A percentile compares a stretch with the other conserved stretches of the same genome.
Evolutionary conservation across 495 filamentous ascomycete species (phyloP).

Genomic region (Penicillium cataractarum): DNA sequence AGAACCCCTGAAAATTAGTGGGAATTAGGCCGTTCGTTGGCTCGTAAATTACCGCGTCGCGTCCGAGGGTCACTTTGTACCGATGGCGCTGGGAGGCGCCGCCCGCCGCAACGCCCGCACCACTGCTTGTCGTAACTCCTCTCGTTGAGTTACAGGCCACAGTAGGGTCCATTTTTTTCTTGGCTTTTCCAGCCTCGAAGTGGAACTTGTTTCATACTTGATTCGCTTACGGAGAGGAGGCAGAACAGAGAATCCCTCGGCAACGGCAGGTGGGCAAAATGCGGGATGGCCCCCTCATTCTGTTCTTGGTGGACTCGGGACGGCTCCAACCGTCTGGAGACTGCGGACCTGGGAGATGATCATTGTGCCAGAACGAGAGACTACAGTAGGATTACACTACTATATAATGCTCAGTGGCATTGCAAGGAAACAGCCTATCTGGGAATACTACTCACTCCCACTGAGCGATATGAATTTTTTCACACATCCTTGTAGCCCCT

Average conservation of each 20-base stretch:
- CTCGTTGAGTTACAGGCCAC: not conserved
- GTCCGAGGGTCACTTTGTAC: not conserved
- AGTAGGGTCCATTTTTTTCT: not conserved
- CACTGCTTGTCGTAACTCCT: conserved; percentile 6
- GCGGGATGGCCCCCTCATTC: conserved; percentile 1
- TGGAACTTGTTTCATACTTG: not conserved
- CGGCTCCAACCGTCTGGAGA: not conserved
- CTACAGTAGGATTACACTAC: not conserved
- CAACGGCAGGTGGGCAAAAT: not conserved
- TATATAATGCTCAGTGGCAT: not conserved
- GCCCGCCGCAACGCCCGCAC: conserved; percentile 6
- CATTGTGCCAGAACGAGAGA: not conserved
- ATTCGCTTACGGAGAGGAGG: not conserved
- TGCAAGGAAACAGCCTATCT: not conserved
- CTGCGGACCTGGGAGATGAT: not conserved
- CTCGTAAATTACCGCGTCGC: conserved; percentile 9
- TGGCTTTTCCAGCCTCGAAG: not conserved
- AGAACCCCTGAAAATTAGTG: not conserved
- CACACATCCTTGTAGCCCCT: not conserved
- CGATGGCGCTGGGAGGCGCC: conserved; percentile 9
- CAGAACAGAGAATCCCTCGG: not conserved
- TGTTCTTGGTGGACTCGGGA: not conserved
- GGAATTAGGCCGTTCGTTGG: not conserved
- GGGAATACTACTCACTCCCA: not conserved
- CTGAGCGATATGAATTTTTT: not conserved